Conservation (phyloP, 1,284 basidiomycete genomes). For the Microbotryum lychnidis-dioicae region DNA sequence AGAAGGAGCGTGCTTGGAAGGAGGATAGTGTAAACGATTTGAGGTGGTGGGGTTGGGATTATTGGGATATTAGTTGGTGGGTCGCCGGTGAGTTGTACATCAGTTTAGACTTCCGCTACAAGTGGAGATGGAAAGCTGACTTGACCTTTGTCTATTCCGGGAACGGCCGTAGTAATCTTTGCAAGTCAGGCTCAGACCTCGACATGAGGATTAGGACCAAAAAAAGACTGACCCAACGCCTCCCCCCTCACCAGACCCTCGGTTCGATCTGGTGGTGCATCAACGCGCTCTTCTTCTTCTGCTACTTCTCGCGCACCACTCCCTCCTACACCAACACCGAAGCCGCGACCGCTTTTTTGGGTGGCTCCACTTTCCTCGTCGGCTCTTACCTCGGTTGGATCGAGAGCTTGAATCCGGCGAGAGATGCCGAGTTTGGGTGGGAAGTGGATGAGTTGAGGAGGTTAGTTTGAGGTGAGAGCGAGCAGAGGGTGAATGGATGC, state of each 20-base stretch:
- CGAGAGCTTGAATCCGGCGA: constrained; percentile 21
- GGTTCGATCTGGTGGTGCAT: constrained; percentile 24
- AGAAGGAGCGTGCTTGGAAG: background rate
- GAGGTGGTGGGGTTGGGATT: constrained; percentile 6
- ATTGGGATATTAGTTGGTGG: constrained; percentile 17
- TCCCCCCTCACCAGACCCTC: constrained; percentile 11
- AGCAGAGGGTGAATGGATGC: too few species aligned
- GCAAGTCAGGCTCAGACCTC: background rate
- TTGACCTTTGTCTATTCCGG: background rate
- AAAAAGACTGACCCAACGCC: too few species aligned
- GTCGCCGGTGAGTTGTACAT: constrained; percentile 2
- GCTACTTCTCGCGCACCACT: constrained; percentile 7
- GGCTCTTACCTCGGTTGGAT: constrained; percentile 23
- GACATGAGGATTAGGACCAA: too few species aligned
- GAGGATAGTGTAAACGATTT: background rate
- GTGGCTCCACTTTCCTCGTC: constrained; percentile 18
- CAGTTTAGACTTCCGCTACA: too few species aligned
- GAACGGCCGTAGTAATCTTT: background rate
- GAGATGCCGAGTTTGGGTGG: constrained; percentile 14
- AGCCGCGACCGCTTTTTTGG: constrained; percentile 19
- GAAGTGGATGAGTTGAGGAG: constrained; percentile 1
- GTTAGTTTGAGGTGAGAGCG: background rate
- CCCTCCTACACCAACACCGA: constrained; percentile 9
- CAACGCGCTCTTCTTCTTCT: constrained; percentile 19
- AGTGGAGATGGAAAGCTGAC: background rate